These are phyloP conservation scores for Closterium sp. DNA, from an alignment of 139 green algal species.

Conservation along the genomic window DNA sequence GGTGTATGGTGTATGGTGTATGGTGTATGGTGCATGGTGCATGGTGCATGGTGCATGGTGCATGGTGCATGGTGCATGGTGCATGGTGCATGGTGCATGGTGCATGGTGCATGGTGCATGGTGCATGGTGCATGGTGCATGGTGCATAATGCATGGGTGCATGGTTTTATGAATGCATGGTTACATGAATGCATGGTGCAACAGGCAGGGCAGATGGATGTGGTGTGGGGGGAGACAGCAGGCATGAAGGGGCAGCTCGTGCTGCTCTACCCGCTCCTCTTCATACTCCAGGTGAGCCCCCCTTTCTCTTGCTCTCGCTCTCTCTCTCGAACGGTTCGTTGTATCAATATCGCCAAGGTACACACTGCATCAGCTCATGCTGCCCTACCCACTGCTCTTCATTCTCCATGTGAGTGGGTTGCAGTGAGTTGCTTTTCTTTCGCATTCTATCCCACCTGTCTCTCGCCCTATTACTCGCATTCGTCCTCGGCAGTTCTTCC, in stretches of 20 bases:
- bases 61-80: not conserved
- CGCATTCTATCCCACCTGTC: not conserved
- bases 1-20: not conserved
- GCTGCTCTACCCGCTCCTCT: slow-evolving; percentile 40
- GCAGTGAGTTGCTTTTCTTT: too few species aligned
- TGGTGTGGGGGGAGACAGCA: slow-evolving; percentile 49
- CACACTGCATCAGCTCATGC: slow-evolving; percentile 37
- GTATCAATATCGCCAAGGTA: too few species aligned
- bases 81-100: not conserved
- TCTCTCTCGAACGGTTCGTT: too few species aligned
- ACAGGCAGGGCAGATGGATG: slow-evolving; percentile 29
- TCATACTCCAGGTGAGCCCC: slow-evolving; percentile 44
- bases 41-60: not conserved
- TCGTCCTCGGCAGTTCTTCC: not conserved
- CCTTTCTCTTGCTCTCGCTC: too few species aligned
- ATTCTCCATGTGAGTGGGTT: slow-evolving; percentile 43
- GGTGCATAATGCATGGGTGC: not conserved
- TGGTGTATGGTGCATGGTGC: not conserved
- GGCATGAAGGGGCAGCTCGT: slow-evolving; percentile 44
- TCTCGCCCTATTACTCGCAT: not conserved
- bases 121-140: too few species aligned
- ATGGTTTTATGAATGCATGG: not conserved
- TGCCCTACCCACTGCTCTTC: slow-evolving; percentile 41
- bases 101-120: not conserved
- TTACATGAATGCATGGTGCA: not conserved